Evolutionary conservation across 352 stramenopile species (phyloP).

Genomic region (Hyaloperonospora brassicae): DNA sequence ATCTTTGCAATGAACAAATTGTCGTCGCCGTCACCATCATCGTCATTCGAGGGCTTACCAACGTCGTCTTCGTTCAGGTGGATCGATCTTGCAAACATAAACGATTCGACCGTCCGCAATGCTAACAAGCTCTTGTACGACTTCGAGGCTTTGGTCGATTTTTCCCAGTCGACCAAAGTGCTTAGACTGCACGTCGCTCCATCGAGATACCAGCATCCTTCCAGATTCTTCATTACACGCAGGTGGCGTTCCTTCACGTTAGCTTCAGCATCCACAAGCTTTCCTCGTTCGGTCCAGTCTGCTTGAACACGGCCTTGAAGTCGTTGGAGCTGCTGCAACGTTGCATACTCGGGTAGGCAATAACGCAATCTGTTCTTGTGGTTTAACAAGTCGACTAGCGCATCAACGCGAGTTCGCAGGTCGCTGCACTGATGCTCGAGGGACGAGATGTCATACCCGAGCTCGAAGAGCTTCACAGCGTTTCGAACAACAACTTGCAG

Average conservation of each 20-base stretch:
- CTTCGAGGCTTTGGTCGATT: not conserved
- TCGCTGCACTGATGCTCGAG: conserved; percentile 8
- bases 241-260: conserved; percentile 1
- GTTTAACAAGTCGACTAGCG: conserved; percentile 18
- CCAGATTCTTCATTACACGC: conserved; percentile 4
- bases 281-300: conserved; percentile 1
- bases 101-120: conserved; percentile 23
- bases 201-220: conserved; percentile 5
- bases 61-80: not conserved
- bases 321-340: conserved; percentile 6
- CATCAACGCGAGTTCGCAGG: conserved; percentile 11
- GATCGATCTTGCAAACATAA: conserved; percentile 13
- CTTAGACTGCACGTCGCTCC: conserved; percentile 4
- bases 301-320: conserved; percentile 3
- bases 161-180: conserved; percentile 2
- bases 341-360: conserved; percentile 3
- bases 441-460: conserved; percentile 15
- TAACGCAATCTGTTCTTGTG: conserved; percentile 3
- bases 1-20: conserved; percentile 5
- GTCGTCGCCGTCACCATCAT: not conserved
- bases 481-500: conserved; percentile 14
- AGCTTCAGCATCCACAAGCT: not conserved
- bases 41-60: not conserved
- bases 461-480: conserved; percentile 11
- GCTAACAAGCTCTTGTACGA: conserved; percentile 12